Conservation (phyloP, 129 eudicot genomes). For the Erigeron canadensis region DNA sequence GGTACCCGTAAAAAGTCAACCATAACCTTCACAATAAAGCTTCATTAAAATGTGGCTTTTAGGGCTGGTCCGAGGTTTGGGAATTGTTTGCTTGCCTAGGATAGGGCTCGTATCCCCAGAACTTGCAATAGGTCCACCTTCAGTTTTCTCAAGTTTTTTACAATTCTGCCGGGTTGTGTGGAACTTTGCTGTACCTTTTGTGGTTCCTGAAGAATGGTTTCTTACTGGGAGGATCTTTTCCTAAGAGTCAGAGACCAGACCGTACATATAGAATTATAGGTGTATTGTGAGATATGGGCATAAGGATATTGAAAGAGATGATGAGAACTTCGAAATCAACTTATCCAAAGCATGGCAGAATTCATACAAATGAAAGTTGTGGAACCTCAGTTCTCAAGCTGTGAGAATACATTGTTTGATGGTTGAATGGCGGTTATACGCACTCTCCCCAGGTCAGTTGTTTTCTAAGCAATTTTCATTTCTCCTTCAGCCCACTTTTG, state of each 20-base stretch:
- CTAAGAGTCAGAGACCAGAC: too few relatives aligned
- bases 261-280: conserved; percentile 61
- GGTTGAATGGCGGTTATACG: conserved; percentile 59
- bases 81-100: conserved; percentile 75
- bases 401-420: conserved; percentile 60
- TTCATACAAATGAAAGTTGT: conserved; percentile 90
- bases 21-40: conserved; percentile 71
- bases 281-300: conserved; percentile 73
- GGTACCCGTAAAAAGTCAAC: conserved; percentile 69
- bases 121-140: conserved; percentile 69
- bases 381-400: conserved; percentile 55
- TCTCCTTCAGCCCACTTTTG: conserved; percentile 14
- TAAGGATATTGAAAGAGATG: conserved; percentile 45
- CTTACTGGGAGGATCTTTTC: conserved; percentile 63
- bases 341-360: conserved; percentile 49
- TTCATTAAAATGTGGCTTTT: conserved; percentile 70
- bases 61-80: conserved; percentile 72
- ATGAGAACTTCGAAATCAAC: too few relatives aligned
- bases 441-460: too few relatives aligned
- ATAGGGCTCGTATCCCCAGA: conserved; percentile 74
- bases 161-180: conserved; percentile 71
- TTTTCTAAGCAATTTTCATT: background rate
- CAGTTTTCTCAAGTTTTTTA: conserved; percentile 72
- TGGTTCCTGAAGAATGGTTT: conserved; percentile 62
- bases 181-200: conserved; percentile 65